Evolutionary conservation across 257 asterid genomes (phyloP).

Genomic region (Nicotiana knightiana): DNA sequence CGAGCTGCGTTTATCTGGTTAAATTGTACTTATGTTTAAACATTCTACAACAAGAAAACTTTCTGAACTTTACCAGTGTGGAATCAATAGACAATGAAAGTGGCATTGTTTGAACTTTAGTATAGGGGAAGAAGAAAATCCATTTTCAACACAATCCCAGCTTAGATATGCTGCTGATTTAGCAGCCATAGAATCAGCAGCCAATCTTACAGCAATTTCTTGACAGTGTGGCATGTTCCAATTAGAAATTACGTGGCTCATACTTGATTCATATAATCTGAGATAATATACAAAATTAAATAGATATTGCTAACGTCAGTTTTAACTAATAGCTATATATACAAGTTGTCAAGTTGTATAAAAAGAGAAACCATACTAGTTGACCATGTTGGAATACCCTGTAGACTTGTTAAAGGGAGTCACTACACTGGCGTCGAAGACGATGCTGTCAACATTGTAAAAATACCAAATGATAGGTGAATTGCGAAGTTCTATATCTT

Average conservation of each 20-base stretch:
- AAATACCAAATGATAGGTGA: slow-evolving; percentile 81
- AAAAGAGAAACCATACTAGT: slow-evolving; percentile 33
- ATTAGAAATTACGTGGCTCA: too few relatives aligned
- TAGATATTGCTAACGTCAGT: too few relatives aligned
- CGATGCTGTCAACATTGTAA: slow-evolving; percentile 86
- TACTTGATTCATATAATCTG: too few relatives aligned
- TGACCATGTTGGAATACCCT: slow-evolving; percentile 86
- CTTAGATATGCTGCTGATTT: too few relatives aligned
- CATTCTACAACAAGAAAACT: not conserved
- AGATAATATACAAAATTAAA: too few relatives aligned
- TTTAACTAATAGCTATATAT: too few relatives aligned
- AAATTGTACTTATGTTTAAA: not conserved
- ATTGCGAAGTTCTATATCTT: not conserved
- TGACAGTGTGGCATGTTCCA: too few relatives aligned
- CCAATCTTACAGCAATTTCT: too few relatives aligned
- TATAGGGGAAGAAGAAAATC: too few relatives aligned
- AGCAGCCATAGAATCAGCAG: too few relatives aligned
- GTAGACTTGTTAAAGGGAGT: slow-evolving; percentile 89
- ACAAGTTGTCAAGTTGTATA: too few relatives aligned
- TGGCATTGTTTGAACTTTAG: slow-evolving; percentile 19
- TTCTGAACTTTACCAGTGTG: not conserved
- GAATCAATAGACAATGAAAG: slow-evolving; percentile 39
- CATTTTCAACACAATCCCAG: too few relatives aligned
- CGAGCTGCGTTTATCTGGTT: slow-evolving; percentile 46
- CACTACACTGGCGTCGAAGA: slow-evolving; percentile 93